A percentile compares a stretch with the other conserved stretches of the same genome.
phyloP scores from a whole-genome alignment of 768 basidiomycete species.

The Russula foetens region DNA sequence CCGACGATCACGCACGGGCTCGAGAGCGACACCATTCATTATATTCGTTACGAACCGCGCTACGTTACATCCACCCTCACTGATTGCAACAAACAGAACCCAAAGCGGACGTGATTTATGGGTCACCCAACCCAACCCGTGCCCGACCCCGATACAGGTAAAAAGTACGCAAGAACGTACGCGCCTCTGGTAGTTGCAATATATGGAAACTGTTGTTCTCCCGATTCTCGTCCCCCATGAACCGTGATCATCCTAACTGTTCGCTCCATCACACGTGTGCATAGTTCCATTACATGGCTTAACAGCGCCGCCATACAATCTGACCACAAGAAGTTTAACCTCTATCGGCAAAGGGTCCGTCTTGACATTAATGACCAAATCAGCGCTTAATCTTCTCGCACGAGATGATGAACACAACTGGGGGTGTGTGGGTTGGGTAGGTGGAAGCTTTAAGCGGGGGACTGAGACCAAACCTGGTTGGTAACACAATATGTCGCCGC shows the following conservation, averaged over 20 bases:
- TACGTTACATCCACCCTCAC: background rate
- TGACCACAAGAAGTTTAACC: too few relatives aligned
- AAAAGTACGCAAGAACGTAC: background rate
- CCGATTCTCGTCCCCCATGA: background rate
- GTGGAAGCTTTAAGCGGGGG: too few relatives aligned
- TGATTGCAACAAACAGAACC: background rate
- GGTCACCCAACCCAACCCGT: too few relatives aligned
- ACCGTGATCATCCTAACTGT: background rate
- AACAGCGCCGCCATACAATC: background rate
- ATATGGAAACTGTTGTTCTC: background rate
- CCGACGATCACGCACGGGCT: constrained; percentile 5
- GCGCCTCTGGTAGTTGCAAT: background rate
- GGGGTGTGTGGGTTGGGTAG: too few relatives aligned
- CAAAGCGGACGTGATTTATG: too few relatives aligned
- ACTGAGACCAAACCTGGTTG: too few relatives aligned
- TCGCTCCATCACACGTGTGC: background rate
- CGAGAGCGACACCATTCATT: background rate
- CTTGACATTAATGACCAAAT: too few relatives aligned
- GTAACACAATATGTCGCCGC: too few relatives aligned
- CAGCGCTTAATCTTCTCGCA: too few relatives aligned
- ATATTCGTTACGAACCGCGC: background rate
- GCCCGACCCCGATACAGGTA: too few relatives aligned
- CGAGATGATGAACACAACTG: too few relatives aligned
- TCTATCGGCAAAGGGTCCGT: background rate
- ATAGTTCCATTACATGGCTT: background rate